Conservation (phyloP, 441 rosid genomes). For the Hura crepitans region DNA sequence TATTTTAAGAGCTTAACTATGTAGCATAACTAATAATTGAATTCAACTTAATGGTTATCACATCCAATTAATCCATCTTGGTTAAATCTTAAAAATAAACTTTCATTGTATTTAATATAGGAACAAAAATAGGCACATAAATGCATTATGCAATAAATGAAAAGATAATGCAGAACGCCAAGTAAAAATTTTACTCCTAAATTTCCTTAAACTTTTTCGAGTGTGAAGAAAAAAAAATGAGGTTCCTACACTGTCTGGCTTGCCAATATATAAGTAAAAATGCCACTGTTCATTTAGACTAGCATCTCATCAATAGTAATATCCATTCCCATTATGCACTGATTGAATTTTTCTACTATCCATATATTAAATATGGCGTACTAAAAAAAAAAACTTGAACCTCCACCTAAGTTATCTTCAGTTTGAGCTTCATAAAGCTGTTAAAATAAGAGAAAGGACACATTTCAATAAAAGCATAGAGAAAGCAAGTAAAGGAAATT, state of each 20-base stretch:
- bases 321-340: background rate
- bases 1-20: background rate
- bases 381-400: background rate
- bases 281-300: background rate
- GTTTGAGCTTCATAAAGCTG: background rate
- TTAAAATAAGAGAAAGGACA: background rate
- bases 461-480: background rate
- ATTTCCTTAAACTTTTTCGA: background rate
- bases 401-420: background rate
- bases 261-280: background rate
- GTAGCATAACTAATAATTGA: background rate
- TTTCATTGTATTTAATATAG: background rate
- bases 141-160: background rate
- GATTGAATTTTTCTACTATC: background rate
- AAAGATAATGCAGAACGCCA: background rate
- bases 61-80: background rate
- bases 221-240: background rate
- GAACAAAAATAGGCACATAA: background rate
- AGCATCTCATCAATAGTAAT: background rate
- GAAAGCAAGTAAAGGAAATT: background rate
- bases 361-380: background rate
- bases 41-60: conserved; percentile 5
- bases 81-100: background rate
- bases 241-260: background rate
- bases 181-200: background rate